Evolutionary conservation across 2,329 filamentous ascomycete genomes (phyloP), one percentile per base, ranked within the genome.

Genomic region (Epichloe scottii): DNA sequence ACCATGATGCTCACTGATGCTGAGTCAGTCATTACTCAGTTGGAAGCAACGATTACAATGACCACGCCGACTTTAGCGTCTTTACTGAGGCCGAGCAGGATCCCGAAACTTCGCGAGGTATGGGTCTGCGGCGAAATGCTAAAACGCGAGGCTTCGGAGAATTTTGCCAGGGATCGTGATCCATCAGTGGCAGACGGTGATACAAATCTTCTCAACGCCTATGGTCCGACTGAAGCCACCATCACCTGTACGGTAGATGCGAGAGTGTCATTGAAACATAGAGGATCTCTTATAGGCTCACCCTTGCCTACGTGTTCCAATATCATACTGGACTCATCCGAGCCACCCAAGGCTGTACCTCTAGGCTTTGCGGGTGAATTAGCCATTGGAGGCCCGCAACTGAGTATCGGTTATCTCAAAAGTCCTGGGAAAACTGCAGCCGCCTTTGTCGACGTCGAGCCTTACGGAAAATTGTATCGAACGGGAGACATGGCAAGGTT

Each of bases 331-430:
- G 44, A 48, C 11, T 17, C 11, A 5, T 23, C 38, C 10, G 35
- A n/a, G 12, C 37, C 47, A 17, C 30, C 80, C 21, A 62, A 72
- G 0, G 60, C 80, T 3, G 67, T 88, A 0, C 85, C 85, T 0
- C 65, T 75, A n/a, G 87, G 87, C 8, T 81, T 77, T 35, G 68
- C 85, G 23, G 88, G 88, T 7, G 87, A 93, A 64, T 71, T 91
- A 5, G 89, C 84, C 59, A 89, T 91, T 62, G 86, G 85, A 19
- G 88, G 87, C 8, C 78, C 85, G 50, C 87, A 93, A 66, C 78
- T 93, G 7, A 57, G 56, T 48, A 77, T 76, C 41, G 86, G 85
- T 3, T 91, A 89, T 59, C 69, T 89, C 40, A 77, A 81, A 51
- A 70, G 74, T 59, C 74, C 78, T 0, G 73, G 77, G 7, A 68